Percentiles rank a stretch among this genome's conserved stretches.
Conservation (phyloP, 306 rosid species). For the Cicer yamashitae region DNA sequence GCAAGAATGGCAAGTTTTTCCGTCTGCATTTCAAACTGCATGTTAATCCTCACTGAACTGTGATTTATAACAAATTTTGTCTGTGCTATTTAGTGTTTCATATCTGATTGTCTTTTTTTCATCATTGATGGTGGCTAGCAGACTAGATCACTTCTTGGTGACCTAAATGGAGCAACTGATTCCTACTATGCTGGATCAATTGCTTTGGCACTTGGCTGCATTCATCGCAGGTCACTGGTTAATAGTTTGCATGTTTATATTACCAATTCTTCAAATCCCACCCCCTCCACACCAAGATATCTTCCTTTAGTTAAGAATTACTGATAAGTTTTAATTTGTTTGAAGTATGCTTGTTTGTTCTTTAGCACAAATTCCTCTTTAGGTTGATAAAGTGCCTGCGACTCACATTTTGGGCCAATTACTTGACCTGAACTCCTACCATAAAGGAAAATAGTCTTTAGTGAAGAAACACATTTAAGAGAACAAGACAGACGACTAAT, state of each 20-base stretch:
- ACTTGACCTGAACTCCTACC: too few relatives aligned
- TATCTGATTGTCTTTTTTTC: conserved; percentile 41
- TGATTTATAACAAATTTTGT: conserved; percentile 36
- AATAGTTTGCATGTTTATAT: conserved; percentile 35
- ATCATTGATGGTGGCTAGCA: conserved; percentile 51
- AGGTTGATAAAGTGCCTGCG: too few relatives aligned
- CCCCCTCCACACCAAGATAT: background rate
- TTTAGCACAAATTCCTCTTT: conserved; percentile 14
- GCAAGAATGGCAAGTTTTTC: conserved; percentile 83
- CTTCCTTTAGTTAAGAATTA: conserved; percentile 18
- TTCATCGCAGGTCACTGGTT: conserved; percentile 81
- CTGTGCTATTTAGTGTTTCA: background rate
- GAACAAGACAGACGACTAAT: too few relatives aligned
- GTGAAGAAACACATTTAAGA: too few relatives aligned
- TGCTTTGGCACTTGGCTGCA: conserved; percentile 95
- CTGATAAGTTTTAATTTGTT: conserved; percentile 37
- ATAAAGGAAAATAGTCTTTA: too few relatives aligned
- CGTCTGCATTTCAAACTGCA: conserved; percentile 30
- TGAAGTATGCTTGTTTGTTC: conserved; percentile 30
- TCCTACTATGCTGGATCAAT: conserved; percentile 83
- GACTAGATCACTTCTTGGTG: conserved; percentile 86
- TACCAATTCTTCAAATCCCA: conserved; percentile 19
- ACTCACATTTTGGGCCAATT: too few relatives aligned
- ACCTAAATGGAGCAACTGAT: conserved; percentile 77
- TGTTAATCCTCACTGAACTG: conserved; percentile 21